Evolutionary conservation across 805 yeast species (phyloP).

Genomic region (Hemisphaericaspora nanyangensis): DNA sequence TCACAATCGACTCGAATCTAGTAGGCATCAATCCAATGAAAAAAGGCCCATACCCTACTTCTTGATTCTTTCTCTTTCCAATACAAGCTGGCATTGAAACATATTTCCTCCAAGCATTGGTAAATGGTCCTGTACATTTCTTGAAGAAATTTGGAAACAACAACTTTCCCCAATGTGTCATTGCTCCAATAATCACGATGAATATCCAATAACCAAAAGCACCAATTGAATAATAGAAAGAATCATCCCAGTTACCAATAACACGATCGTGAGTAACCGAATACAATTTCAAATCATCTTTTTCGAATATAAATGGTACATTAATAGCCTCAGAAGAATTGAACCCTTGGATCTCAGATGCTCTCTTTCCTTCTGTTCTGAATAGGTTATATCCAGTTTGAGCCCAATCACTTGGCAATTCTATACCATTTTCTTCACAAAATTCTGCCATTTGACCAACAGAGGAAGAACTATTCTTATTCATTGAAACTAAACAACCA

Average conservation of each 20-base stretch:
- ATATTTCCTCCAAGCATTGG: conserved; percentile 21
- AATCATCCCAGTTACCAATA: conserved; percentile 20
- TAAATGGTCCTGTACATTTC: conserved; percentile 23
- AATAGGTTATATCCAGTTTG: conserved; percentile 13
- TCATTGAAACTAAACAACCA: conserved; percentile 19
- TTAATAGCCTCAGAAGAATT: conserved; percentile 16
- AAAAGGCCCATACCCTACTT: not conserved
- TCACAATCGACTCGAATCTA: conserved; percentile 29
- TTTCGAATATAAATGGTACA: conserved; percentile 24
- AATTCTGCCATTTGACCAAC: conserved; percentile 10
- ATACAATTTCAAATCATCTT: conserved; percentile 9
- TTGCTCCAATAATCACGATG: conserved; percentile 37
- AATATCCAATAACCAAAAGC: conserved; percentile 47
- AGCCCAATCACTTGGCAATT: conserved; percentile 11
- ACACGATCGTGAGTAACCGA: conserved; percentile 12
- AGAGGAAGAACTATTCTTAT: conserved; percentile 8
- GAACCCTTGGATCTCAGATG: conserved; percentile 18
- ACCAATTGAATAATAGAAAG: conserved; percentile 32
- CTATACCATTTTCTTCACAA: conserved; percentile 18
- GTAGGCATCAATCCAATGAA: conserved; percentile 27
- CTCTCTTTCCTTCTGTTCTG: conserved; percentile 12
- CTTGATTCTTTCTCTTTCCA: conserved; percentile 33
- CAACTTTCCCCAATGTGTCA: conserved; percentile 39
- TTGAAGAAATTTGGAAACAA: conserved; percentile 35
- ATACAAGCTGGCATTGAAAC: conserved; percentile 28